phyloP scores from a whole-genome alignment of 768 basidiomycete species.

The Phanerochaete sordida region DNA sequence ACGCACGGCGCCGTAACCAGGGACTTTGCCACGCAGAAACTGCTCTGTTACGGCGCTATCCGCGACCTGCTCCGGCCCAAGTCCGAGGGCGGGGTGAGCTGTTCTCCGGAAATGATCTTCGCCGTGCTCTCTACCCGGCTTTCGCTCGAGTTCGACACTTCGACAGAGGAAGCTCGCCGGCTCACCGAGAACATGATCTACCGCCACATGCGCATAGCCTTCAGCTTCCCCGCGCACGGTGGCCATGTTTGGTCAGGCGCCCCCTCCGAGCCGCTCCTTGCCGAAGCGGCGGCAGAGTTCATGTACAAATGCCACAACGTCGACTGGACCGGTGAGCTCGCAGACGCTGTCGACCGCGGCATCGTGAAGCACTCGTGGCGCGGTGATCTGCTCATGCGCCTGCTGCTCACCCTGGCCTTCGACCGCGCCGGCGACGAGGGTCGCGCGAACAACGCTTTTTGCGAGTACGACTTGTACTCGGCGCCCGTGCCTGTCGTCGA shows the following conservation, averaged over 20 bases:
- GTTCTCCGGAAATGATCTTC: not conserved
- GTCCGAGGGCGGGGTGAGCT: no score
- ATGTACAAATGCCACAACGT: not conserved
- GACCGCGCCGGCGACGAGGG: conserved; percentile 14
- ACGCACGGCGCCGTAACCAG: no score
- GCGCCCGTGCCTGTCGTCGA: conserved; percentile 16
- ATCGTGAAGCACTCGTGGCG: conserved; percentile 20
- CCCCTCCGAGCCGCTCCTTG: conserved; percentile 33
- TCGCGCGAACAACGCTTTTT: no score
- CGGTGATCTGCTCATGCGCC: conserved; percentile 19
- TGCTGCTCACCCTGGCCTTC: conserved; percentile 24
- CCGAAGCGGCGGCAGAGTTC: conserved; percentile 25
- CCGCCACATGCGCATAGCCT: conserved; percentile 26
- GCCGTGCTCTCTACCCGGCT: not conserved
- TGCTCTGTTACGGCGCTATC: not conserved
- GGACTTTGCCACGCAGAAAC: not conserved
- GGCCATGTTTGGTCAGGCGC: conserved; percentile 26
- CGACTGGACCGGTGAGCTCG: not conserved
- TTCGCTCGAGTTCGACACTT: not conserved
- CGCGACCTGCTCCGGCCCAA: not conserved
- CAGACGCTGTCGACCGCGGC: conserved; percentile 6
- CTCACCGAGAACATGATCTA: conserved; percentile 17
- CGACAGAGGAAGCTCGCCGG: not conserved
- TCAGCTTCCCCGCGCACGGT: conserved; percentile 21
- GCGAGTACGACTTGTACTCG: conserved; percentile 13